Conservation (phyloP, 495 filamentous ascomycete species). For the Hypoxylon fuscum region DNA sequence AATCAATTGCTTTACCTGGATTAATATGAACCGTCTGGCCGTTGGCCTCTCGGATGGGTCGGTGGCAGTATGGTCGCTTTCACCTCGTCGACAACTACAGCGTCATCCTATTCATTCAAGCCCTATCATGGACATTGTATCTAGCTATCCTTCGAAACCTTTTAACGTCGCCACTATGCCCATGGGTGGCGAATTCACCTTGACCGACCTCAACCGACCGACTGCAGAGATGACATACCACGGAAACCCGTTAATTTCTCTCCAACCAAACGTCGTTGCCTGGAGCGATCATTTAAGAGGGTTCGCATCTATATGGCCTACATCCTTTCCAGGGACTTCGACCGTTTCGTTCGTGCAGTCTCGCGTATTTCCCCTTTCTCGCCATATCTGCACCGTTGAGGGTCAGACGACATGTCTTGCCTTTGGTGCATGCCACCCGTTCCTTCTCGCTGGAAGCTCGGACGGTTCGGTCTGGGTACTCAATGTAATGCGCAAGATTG, state of each 20-base stretch:
- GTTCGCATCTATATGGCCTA: conserved; percentile 56
- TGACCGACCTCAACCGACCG: conserved; percentile 56
- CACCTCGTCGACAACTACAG: conserved; percentile 49
- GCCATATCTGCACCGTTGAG: conserved; percentile 55
- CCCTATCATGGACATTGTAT: conserved; percentile 57
- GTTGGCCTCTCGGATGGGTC: conserved; percentile 59
- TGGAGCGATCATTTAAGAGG: conserved; percentile 59
- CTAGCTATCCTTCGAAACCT: conserved; percentile 56
- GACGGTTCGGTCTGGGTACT: conserved; percentile 56
- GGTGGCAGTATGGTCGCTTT: conserved; percentile 58
- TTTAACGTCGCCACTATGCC: conserved; percentile 56
- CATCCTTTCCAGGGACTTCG: conserved; percentile 54
- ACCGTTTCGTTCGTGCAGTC: conserved; percentile 57
- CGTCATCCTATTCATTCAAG: conserved; percentile 54
- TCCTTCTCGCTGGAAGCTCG: conserved; percentile 52
- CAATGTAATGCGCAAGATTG: conserved; percentile 57
- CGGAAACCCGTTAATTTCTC: conserved; percentile 52
- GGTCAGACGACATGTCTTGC: conserved; percentile 55
- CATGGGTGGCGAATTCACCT: conserved; percentile 54
- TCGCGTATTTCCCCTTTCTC: conserved; percentile 55
- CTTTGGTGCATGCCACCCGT: conserved; percentile 55
- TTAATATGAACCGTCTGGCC: conserved; percentile 57
- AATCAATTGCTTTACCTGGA: conserved; percentile 59
- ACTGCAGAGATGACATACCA: conserved; percentile 58
- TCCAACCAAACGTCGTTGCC: conserved; percentile 56